These are phyloP conservation scores for Paraphaeosphaeria minitans DNA, from an alignment of 2,329 filamentous ascomycete species.

Conservation along the genomic window DNA sequence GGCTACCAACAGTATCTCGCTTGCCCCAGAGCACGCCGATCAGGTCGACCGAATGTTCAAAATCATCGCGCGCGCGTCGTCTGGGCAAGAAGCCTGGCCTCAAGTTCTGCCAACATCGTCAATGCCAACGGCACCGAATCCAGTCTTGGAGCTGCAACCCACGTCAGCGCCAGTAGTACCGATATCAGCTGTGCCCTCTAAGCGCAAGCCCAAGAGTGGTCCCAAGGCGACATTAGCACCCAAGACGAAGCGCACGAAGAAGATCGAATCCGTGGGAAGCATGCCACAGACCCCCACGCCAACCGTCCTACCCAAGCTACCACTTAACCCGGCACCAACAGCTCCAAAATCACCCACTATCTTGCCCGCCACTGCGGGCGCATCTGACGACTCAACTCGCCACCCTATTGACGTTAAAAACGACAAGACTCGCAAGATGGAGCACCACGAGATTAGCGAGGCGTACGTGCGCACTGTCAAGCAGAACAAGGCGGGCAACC, in stretches of 20 bases:
- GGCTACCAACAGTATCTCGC: slow-evolving; percentile 8
- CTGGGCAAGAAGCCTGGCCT: neutral
- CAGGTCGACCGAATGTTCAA: slow-evolving; percentile 12
- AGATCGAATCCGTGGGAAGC: neutral
- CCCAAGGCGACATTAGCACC: neutral
- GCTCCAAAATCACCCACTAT: neutral
- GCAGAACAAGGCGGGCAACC: neutral
- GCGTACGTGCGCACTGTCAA: neutral
- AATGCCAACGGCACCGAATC: neutral
- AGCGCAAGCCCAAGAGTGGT: neutral
- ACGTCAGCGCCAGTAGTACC: neutral
- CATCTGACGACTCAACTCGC: neutral
- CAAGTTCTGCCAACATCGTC: neutral
- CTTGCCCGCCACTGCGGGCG: neutral
- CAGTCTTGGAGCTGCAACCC: neutral
- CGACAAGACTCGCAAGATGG: neutral
- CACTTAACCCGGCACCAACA: neutral
- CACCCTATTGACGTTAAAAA: neutral
- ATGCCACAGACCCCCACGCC: neutral
- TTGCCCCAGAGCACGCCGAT: slow-evolving; percentile 5
- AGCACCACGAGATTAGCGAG: neutral
- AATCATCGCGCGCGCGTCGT: neutral
- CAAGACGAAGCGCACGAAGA: neutral
- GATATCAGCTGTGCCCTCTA: neutral
- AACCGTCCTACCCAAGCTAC: neutral